Conservation (phyloP, 169 alveolate species). For the Condylostoma magnum region DNA sequence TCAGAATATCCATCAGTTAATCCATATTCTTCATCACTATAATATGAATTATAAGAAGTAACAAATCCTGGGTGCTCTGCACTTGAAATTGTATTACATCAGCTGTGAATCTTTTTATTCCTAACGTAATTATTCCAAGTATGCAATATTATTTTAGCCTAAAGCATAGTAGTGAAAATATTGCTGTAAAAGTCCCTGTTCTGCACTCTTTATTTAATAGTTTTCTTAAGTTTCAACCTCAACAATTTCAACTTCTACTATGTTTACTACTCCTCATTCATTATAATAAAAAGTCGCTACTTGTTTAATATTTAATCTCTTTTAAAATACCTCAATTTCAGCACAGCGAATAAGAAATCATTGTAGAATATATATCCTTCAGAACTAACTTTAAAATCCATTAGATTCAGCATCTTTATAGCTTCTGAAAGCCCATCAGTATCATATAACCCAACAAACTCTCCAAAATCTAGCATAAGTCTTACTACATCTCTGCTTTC, state of each 20-base stretch:
- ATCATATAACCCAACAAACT: conserved; percentile 7
- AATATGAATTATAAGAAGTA: too few species aligned
- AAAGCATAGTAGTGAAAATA: too few species aligned
- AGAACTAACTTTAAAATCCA: neutral
- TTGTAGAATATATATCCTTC: conserved; percentile 25
- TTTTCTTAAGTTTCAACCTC: neutral
- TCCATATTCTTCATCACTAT: too few species aligned
- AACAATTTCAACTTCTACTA: conserved; percentile 10
- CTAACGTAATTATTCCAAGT: too few species aligned
- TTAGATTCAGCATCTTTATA: neutral
- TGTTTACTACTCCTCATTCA: conserved; percentile 22
- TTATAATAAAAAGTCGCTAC: neutral
- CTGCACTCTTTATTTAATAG: neutral
- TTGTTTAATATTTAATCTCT: neutral
- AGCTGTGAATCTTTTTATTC: too few species aligned
- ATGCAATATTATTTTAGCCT: too few species aligned
- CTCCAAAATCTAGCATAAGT: conserved; percentile 18
- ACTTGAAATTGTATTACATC: too few species aligned
- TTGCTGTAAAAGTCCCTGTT: too few species aligned
- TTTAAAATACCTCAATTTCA: conserved; percentile 29
- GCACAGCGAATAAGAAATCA: conserved; percentile 25
- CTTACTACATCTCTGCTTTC: neutral
- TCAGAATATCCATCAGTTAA: too few species aligned
- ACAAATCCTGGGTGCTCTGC: too few species aligned
- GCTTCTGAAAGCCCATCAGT: neutral